Evolutionary conservation across 495 filamentous ascomycete species (phyloP).

Genomic region (Pseudotulostoma volvatum): DNA sequence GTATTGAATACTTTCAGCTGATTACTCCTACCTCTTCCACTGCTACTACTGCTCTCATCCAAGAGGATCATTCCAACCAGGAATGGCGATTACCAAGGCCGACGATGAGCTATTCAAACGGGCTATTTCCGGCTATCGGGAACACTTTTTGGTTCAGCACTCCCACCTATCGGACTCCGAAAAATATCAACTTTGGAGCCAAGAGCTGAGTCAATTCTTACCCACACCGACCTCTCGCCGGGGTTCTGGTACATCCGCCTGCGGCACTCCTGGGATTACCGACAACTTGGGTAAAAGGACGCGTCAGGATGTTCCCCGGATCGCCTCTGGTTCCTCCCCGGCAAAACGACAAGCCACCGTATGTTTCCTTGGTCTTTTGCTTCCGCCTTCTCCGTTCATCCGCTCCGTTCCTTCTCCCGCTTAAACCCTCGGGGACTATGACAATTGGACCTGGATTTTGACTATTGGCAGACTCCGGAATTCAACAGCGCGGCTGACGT

Average conservation of each 20-base stretch:
- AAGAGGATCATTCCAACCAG: conserved; percentile 5
- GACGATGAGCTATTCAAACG: conserved; percentile 30
- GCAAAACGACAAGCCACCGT: conserved; percentile 36
- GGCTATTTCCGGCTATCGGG: conserved; percentile 31
- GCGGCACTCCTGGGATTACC: background rate
- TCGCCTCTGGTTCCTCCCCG: conserved; percentile 24
- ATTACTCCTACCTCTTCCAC: conserved; percentile 1
- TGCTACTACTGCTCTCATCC: conserved; percentile 8
- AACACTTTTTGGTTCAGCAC: conserved; percentile 28
- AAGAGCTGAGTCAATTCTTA: conserved; percentile 26
- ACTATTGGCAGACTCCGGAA: conserved; percentile 34
- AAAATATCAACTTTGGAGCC: conserved; percentile 29
- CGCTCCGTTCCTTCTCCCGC: conserved; percentile 9
- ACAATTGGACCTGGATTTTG: conserved; percentile 32
- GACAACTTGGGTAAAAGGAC: conserved; percentile 23
- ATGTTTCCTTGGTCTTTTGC: conserved; percentile 32
- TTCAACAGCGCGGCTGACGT: conserved; percentile 9
- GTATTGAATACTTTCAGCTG: background rate
- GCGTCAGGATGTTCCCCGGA: conserved; percentile 31
- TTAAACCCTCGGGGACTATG: conserved; percentile 24
- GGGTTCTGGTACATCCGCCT: background rate
- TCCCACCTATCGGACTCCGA: conserved; percentile 30
- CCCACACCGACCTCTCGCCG: conserved; percentile 7
- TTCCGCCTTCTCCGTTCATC: conserved; percentile 17
- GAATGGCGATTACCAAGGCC: conserved; percentile 24